Percentiles rank a stretch among this genome's conserved stretches.
These are phyloP conservation scores for Cordyceps militaris DNA, from an alignment of 2,329 filamentous ascomycete species.

Conservation along the genomic window DNA sequence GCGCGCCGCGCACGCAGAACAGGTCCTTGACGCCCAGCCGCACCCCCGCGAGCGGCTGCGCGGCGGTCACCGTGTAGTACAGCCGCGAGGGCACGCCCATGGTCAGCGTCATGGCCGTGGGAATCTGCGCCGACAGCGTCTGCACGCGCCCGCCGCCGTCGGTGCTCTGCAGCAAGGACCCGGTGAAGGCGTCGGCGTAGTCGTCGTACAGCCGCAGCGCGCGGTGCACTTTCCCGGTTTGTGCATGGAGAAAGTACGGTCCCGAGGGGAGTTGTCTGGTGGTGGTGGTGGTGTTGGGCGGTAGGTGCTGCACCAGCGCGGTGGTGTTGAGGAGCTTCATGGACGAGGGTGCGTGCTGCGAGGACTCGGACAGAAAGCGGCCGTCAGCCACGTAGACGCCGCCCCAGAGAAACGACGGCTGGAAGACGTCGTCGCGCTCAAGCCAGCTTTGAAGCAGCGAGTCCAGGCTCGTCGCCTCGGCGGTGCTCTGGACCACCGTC, in stretches of 20 bases:
- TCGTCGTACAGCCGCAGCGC: constrained; percentile 32
- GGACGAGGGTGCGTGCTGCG: constrained; percentile 1
- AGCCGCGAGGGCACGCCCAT: constrained; percentile 52
- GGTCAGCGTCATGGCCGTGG: constrained; percentile 21
- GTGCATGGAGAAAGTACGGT: constrained; percentile 30
- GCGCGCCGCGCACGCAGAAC: constrained; percentile 44
- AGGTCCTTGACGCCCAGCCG: constrained; percentile 41
- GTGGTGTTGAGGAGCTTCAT: constrained; percentile 17
- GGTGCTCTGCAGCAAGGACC: constrained; percentile 23
- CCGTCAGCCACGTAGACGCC: constrained; percentile 16
- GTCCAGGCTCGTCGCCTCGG: constrained; percentile 17
- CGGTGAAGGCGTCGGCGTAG: constrained; percentile 23
- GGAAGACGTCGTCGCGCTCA: constrained; percentile 23
- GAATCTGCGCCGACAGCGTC: constrained; percentile 24
- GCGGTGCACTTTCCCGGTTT: constrained; percentile 26
- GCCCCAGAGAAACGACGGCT: constrained; percentile 15
- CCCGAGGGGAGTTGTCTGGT: constrained; percentile 21
- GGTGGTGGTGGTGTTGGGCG: background rate
- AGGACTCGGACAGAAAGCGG: constrained; percentile 14
- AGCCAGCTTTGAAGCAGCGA: constrained; percentile 26
- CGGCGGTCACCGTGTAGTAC: constrained; percentile 45
- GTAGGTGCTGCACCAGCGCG: background rate
- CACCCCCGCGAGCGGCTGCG: constrained; percentile 50
- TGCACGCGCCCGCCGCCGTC: constrained; percentile 27
- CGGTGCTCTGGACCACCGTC: constrained; percentile 24